A percentile compares a stretch with the other conserved stretches of the same genome.
Conservation (phyloP, 2,329 filamentous ascomycete species). For the Lachnellula suecica region DNA sequence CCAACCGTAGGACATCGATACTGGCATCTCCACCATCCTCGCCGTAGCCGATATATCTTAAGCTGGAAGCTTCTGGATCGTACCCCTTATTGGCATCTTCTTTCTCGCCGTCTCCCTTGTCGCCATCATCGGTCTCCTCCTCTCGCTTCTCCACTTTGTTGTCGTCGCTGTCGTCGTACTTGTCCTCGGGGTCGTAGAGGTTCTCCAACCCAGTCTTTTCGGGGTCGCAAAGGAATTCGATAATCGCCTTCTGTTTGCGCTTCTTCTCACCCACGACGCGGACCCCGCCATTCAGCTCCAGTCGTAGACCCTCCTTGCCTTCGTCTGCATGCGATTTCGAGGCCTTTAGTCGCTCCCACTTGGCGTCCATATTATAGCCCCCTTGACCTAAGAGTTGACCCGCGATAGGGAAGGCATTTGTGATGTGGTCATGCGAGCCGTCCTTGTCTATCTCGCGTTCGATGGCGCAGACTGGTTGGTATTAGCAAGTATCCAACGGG, state of each 20-base stretch:
- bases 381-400: slow-evolving; percentile 63
- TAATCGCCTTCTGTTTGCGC: slow-evolving; percentile 68
- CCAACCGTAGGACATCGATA: slow-evolving; percentile 66
- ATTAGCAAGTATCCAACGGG: not conserved
- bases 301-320: slow-evolving; percentile 68
- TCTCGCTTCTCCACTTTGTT: slow-evolving; percentile 32
- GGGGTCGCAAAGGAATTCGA: slow-evolving; percentile 82
- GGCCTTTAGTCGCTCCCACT: slow-evolving; percentile 63
- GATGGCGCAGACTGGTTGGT: slow-evolving; percentile 69
- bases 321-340: slow-evolving; percentile 64
- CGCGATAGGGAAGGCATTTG: slow-evolving; percentile 69
- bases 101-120: slow-evolving; percentile 19
- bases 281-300: slow-evolving; percentile 65
- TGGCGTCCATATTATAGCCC: slow-evolving; percentile 61
- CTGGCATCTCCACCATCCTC: slow-evolving; percentile 49
- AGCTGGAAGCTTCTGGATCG: slow-evolving; percentile 48
- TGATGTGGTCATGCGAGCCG: slow-evolving; percentile 47
- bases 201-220: slow-evolving; percentile 73
- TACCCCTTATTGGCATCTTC: slow-evolving; percentile 33
- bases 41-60: slow-evolving; percentile 76
- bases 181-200: slow-evolving; percentile 57
- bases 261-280: slow-evolving; percentile 51
- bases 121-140: slow-evolving; percentile 23
- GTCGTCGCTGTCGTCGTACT: slow-evolving; percentile 47
- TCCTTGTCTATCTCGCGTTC: slow-evolving; percentile 53